Evolutionary conservation across 129 eudicot species (phyloP), one percentile per base, ranked within the genome.

Genomic region (Lonicera japonica): DNA sequence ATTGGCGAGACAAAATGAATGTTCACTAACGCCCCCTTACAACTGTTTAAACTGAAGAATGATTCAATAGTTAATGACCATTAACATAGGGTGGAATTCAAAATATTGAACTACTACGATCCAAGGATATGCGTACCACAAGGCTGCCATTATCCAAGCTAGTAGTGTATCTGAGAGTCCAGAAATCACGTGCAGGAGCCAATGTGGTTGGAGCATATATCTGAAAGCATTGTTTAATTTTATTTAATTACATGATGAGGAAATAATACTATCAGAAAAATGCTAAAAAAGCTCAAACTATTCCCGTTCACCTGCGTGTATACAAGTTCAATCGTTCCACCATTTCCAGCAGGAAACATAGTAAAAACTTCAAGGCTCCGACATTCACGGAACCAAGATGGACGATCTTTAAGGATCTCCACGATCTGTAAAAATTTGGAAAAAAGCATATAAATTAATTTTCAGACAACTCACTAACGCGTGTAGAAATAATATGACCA

Each of bases 401-500:
- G 85, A 66, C 96, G 98, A 66, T 91, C 98, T 91, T 87, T 91
- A 54, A 91, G 95, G 83, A 91, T 84, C 88, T 87, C 98, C 60
- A 82, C 90, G 69, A 91, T 87, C 98, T 91, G 68, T 48, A 23
- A 72, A 70, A 48, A 0, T 6, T 17, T 15, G 5, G 58, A 14
- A 1, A 48, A 43, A 15, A 8, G 3, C 21, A 46, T 47, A n/a
- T 12, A 57, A 1, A 43, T 43, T 5, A 19, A 67, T 12, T 22
- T 67, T n/a, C 24, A n/a, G 15, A 67, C 5, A 40, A 25, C 43
- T 67, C 11, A 46, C 11, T 21, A 62, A 15, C 23, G 3, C 17
- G 0, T 24, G 22, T 8, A 3, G 25, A 11, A 20, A 45, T 13
- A 47, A 11, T 2, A 22, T 63, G 58, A 7, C 10, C 39, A 25